Conservation (phyloP, 2,329 filamentous ascomycete genomes). For the Juglanconis sp. region DNA sequence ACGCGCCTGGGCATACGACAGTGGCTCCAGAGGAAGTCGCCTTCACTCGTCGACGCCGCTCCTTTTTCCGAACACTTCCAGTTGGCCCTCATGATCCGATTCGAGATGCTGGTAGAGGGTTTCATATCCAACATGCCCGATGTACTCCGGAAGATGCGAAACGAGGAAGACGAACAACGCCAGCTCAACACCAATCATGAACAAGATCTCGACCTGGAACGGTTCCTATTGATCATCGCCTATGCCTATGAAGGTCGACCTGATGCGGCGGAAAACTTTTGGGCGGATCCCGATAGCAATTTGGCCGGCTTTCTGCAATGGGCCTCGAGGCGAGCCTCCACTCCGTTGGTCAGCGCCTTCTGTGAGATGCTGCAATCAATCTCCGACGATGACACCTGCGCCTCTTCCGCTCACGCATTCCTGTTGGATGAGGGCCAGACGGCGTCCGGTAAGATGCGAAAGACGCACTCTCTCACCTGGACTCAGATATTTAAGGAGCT, state of each 20-base stretch:
- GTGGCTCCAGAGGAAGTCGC: constrained; percentile 78
- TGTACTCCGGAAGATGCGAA: constrained; percentile 77
- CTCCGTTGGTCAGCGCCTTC: constrained; percentile 92
- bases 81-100: constrained; percentile 68
- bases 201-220: constrained; percentile 74
- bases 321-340: constrained; percentile 93
- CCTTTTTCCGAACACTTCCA: constrained; percentile 72
- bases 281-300: constrained; percentile 89
- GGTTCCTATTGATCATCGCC: constrained; percentile 87
- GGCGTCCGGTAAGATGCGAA: constrained; percentile 72
- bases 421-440: constrained; percentile 79
- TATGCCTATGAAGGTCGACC: constrained; percentile 85
- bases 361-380: constrained; percentile 94
- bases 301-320: constrained; percentile 93
- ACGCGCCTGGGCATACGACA: constrained; percentile 78
- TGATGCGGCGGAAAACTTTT: constrained; percentile 84
- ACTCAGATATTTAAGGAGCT: constrained; percentile 88
- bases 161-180: constrained; percentile 85
- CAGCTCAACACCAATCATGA: constrained; percentile 63
- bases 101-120: constrained; percentile 85
- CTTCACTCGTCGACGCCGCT: constrained; percentile 59
- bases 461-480: constrained; percentile 86
- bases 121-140: constrained; percentile 96
- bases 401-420: constrained; percentile 82
- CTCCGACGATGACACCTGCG: constrained; percentile 77